A percentile compares a stretch with the other conserved stretches of the same genome.
phyloP scores from a whole-genome alignment of 1,284 basidiomycete genomes.

The Coriolopsis trogii region DNA sequence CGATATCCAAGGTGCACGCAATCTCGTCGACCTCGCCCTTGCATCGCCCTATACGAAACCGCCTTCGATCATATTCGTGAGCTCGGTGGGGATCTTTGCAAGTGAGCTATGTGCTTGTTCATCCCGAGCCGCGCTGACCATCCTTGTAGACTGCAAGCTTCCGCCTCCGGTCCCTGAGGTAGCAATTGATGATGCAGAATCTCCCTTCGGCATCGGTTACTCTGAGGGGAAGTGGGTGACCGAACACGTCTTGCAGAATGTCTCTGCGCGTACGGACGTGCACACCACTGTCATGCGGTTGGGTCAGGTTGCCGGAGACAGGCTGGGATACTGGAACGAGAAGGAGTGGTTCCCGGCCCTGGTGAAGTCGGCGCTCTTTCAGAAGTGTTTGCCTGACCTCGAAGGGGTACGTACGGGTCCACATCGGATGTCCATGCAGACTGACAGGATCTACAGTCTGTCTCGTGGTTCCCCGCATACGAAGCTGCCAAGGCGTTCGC shows the following conservation, averaged over 20 bases:
- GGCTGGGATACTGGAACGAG: constrained; percentile 46
- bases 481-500: constrained; percentile 27
- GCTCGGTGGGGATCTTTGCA: constrained; percentile 35
- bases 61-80: constrained; percentile 34
- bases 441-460: too few relatives aligned
- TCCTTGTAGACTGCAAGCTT: constrained; percentile 15
- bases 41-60: constrained; percentile 23
- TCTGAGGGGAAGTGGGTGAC: constrained; percentile 45
- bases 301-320: constrained; percentile 44
- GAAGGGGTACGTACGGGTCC: constrained; percentile 25
- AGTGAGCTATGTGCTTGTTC: constrained; percentile 8
- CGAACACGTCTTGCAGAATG: constrained; percentile 34
- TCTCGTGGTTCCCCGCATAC: constrained; percentile 32
- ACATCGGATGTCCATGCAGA: too few relatives aligned
- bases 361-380: constrained; percentile 36
- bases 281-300: constrained; percentile 40
- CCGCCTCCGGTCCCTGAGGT: constrained; percentile 16
- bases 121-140: not conserved
- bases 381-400: constrained; percentile 33
- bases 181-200: constrained; percentile 22
- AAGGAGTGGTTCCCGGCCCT: constrained; percentile 50
- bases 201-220: constrained; percentile 41
- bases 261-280: constrained; percentile 26
- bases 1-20: constrained; percentile 24
- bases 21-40: constrained; percentile 32